phyloP scores from a whole-genome alignment of 2,329 filamentous ascomycete genomes.

The Pseudopyrenochaeta lycopersici region DNA sequence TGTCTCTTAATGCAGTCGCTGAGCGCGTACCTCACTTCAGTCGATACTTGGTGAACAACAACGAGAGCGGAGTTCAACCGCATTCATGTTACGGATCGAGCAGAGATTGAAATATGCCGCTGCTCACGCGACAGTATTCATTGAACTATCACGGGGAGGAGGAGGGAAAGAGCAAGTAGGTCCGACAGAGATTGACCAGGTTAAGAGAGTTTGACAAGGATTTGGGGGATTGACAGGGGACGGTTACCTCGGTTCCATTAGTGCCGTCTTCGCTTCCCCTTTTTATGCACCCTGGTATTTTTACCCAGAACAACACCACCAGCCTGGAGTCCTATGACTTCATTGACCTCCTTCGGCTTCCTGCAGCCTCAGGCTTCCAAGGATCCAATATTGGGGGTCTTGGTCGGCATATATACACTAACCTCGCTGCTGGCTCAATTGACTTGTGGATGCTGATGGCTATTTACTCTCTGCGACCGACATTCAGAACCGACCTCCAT shows the following conservation, averaged over 20 bases:
- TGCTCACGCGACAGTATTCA: background rate
- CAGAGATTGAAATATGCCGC: background rate
- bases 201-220: background rate
- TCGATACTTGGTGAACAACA: background rate
- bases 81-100: background rate
- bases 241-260: constrained; percentile 15
- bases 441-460: background rate
- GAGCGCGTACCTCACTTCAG: background rate
- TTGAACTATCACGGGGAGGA: background rate
- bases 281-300: constrained; percentile 3
- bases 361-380: constrained; percentile 3
- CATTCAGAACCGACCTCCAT: background rate
- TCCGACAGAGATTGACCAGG: too few species aligned
- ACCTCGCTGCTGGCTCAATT: constrained; percentile 1
- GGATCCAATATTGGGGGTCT: constrained; percentile 9
- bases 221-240: background rate
- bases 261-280: constrained; percentile 12
- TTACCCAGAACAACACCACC: constrained; percentile 4
- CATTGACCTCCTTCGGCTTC: constrained; percentile 4
- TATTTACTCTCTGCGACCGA: background rate
- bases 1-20: background rate
- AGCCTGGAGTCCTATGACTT: constrained; percentile 1
- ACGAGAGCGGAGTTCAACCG: background rate
- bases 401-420: constrained; percentile 6
- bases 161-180: background rate